Evolutionary conservation across 148 eudicot species (phyloP).

Genomic region (Rhododendron vialii): DNA sequence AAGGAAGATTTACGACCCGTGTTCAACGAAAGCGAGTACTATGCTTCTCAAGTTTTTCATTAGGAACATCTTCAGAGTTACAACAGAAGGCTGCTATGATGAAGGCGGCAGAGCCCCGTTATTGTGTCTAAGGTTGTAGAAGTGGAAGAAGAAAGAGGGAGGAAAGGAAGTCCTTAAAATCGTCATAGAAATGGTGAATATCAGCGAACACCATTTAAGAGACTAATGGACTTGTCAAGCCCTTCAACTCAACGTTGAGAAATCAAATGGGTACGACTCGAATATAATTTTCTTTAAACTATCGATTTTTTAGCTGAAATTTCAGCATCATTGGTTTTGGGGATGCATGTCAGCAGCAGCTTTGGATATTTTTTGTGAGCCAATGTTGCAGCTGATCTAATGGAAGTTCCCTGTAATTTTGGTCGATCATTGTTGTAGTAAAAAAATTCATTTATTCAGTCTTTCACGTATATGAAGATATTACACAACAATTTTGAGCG

Average conservation of each 20-base stretch:
- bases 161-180: not conserved
- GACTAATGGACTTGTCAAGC: not conserved
- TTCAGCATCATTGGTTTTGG: not conserved
- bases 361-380: not conserved
- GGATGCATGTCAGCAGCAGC: slow-evolving; percentile 2
- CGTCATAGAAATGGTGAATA: slow-evolving; percentile 1
- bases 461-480: not conserved
- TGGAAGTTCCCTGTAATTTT: not conserved
- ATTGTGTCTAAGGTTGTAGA: not conserved
- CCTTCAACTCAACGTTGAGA: not conserved
- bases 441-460: not conserved
- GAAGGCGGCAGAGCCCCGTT: not conserved
- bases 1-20: slow-evolving; percentile 93
- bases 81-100: not conserved
- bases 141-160: not conserved
- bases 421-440: not conserved
- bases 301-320: not conserved
- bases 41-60: slow-evolving; percentile 96
- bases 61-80: slow-evolving; percentile 15
- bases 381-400: not conserved
- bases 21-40: slow-evolving; percentile 96
- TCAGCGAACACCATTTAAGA: not conserved
- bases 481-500: not conserved
- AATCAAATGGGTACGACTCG: not conserved
- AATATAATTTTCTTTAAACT: not conserved